phyloP scores from a whole-genome alignment of 345 rosid genomes.

The Anacardium occidentale region DNA sequence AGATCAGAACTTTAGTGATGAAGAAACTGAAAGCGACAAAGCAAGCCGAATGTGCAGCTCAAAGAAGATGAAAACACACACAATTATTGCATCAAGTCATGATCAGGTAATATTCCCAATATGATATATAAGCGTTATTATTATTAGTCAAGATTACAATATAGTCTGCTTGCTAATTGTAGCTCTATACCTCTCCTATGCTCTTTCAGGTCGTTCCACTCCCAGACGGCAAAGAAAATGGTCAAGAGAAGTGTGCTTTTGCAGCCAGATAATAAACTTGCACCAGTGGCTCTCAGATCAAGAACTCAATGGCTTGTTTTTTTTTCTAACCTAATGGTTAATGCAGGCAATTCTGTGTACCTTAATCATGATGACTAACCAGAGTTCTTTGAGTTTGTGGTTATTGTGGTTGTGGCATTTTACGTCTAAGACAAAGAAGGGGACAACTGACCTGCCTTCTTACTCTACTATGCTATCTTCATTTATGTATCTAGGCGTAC shows the following conservation, averaged over 20 bases:
- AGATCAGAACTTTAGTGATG: constrained; percentile 83
- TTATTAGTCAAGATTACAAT: background rate
- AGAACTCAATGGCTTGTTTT: background rate
- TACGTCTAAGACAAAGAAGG: background rate
- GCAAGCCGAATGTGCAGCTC: constrained; percentile 27
- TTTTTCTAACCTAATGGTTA: background rate
- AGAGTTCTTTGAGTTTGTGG: background rate
- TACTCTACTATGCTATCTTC: background rate
- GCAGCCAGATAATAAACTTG: constrained; percentile 6
- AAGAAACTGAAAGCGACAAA: constrained; percentile 39
- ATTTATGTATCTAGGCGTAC: background rate
- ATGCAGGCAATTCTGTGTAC: background rate
- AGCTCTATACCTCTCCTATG: background rate
- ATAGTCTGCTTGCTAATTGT: background rate
- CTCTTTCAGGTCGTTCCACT: constrained; percentile 15
- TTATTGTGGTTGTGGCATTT: background rate
- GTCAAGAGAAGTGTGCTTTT: background rate
- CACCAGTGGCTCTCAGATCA: background rate
- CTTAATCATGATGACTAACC: background rate
- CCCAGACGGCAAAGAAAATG: background rate
- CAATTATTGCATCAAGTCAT: constrained; percentile 21
- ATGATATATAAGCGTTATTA: background rate
- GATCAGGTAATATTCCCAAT: constrained; percentile 38
- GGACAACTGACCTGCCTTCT: background rate
- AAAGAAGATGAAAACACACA: constrained; percentile 38